phyloP scores from a whole-genome alignment of 257 asterid species.

The Verbena officinalis region DNA sequence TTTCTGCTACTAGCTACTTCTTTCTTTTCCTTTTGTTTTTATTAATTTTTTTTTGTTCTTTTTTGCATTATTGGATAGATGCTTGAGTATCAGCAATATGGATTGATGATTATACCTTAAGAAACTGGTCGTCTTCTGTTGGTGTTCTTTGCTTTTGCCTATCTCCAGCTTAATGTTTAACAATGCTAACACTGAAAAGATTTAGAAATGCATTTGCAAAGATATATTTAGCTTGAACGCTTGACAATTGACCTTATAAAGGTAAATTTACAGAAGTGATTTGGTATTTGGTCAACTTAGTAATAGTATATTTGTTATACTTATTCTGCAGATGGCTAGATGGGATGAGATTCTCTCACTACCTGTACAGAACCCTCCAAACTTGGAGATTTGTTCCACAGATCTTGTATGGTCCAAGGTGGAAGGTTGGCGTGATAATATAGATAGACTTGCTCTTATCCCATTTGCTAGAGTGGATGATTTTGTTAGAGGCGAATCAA shows the following conservation, averaged over 20 bases:
- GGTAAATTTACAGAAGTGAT: background rate
- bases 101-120: background rate
- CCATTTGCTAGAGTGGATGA: conserved; percentile 90
- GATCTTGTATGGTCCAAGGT: conserved; percentile 96
- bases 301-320: conserved; percentile 1
- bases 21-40: too few species aligned
- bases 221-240: background rate
- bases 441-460: conserved; percentile 80
- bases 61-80: background rate
- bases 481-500: conserved; percentile 91
- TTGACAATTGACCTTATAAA: background rate
- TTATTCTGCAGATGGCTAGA: conserved; percentile 86
- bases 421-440: conserved; percentile 92
- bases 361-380: conserved; percentile 93
- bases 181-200: background rate
- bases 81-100: conserved; percentile 1
- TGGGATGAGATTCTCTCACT: conserved; percentile 95
- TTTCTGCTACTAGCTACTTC: background rate
- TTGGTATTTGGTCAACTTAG: conserved; percentile 5
- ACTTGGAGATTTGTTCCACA: conserved; percentile 72
- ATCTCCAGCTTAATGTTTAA: background rate
- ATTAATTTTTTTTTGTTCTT: too few species aligned
- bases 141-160: background rate
- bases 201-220: conserved; percentile 7
- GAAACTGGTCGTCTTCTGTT: conserved; percentile 8